Evolutionary conservation across 148 eudicot species (phyloP).

Genomic region (Chenopodium album): DNA sequence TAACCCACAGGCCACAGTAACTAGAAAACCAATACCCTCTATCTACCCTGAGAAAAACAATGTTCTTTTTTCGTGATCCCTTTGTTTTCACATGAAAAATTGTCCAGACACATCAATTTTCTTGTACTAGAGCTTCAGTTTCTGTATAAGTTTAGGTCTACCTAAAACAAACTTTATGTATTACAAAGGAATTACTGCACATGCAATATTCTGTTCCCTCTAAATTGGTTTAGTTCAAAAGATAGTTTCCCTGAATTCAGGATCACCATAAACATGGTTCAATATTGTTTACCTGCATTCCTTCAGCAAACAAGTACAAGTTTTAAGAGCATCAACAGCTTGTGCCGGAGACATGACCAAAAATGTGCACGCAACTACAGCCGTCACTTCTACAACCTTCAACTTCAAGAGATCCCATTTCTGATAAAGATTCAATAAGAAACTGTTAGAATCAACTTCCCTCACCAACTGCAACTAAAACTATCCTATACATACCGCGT

Average conservation of each 20-base stretch:
- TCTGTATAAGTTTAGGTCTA: too few relatives aligned
- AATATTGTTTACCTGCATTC: slow-evolving; percentile 78
- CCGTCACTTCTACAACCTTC: slow-evolving; percentile 48
- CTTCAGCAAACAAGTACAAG: slow-evolving; percentile 85
- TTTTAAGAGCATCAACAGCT: slow-evolving; percentile 93
- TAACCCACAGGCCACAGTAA: neutral
- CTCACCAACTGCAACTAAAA: neutral
- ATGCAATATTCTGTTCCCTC: neutral
- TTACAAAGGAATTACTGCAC: neutral
- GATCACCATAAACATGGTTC: neutral
- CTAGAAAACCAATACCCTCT: neutral
- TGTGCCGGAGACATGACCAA: slow-evolving; percentile 73
- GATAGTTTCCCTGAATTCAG: neutral
- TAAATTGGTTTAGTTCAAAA: neutral
- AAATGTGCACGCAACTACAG: slow-evolving; percentile 53
- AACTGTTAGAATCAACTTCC: slow-evolving; percentile 9
- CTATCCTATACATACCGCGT: slow-evolving; percentile 1
- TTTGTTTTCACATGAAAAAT: neutral
- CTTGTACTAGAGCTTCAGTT: neutral
- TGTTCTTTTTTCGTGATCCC: neutral
- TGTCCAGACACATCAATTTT: neutral
- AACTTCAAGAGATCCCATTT: slow-evolving; percentile 27
- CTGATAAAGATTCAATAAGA: slow-evolving; percentile 23
- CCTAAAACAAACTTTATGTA: neutral
- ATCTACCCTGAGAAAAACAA: neutral